These are phyloP conservation scores for Pseudogymnoascus sp. DNA, from an alignment of 2,329 filamentous ascomycete genomes.

Conservation along the genomic window DNA sequence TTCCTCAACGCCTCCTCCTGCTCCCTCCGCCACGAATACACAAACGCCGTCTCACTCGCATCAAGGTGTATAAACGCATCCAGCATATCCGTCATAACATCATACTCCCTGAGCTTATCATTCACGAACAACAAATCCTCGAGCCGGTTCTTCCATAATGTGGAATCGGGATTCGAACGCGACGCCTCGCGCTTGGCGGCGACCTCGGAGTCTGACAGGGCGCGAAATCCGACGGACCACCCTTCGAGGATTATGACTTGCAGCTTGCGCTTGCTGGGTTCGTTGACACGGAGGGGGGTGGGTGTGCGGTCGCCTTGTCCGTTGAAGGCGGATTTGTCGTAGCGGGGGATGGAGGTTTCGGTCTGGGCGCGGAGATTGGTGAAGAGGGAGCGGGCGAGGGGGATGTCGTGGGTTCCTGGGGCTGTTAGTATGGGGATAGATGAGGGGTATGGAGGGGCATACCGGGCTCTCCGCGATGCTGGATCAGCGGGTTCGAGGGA, in stretches of 20 bases:
- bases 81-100: conserved; percentile 52
- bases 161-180: conserved; percentile 23
- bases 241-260: conserved; percentile 63
- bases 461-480: conserved; percentile 61
- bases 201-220: conserved; percentile 43
- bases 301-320: conserved; percentile 59
- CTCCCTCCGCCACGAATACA: conserved; percentile 62
- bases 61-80: conserved; percentile 61
- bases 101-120: conserved; percentile 50
- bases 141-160: conserved; percentile 48
- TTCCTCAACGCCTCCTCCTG: conserved; percentile 56
- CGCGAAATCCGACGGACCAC: conserved; percentile 65
- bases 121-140: conserved; percentile 55
- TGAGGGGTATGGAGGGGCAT: not conserved
- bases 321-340: conserved; percentile 59
- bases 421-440: not conserved
- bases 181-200: conserved; percentile 38
- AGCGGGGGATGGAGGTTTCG: conserved; percentile 51
- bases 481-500: conserved; percentile 54
- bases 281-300: conserved; percentile 45
- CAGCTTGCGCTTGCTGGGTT: conserved; percentile 23
- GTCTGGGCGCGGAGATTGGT: conserved; percentile 41
- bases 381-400: conserved; percentile 50
- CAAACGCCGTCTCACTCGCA: conserved; percentile 54
- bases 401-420: conserved; percentile 54